Percentiles rank a stretch among this genome's conserved stretches.
phyloP scores from a whole-genome alignment of 2,329 filamentous ascomycete genomes.

The Claviceps pazoutovae region DNA sequence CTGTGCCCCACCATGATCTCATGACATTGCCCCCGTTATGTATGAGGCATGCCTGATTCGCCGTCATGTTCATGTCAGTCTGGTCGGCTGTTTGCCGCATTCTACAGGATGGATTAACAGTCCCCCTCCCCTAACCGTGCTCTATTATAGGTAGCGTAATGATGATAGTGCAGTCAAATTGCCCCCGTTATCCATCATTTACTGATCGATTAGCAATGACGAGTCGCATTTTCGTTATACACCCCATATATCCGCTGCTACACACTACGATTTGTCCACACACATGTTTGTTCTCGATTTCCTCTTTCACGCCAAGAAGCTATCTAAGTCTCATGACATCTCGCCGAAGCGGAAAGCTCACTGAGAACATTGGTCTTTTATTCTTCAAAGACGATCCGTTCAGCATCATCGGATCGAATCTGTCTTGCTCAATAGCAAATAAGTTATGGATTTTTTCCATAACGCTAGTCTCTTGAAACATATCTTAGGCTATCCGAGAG shows the following conservation, averaged over 20 bases:
- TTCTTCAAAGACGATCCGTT: not conserved
- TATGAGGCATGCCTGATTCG: no score
- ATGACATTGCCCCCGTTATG: not conserved
- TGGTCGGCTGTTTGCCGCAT: not conserved
- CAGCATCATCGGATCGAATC: not conserved
- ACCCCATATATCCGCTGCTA: not conserved
- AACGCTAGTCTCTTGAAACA: not conserved
- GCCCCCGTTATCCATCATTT: not conserved
- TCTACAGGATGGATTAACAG: not conserved
- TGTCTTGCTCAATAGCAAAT: not conserved
- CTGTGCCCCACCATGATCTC: not conserved
- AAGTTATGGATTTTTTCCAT: not conserved
- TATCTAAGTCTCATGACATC: not conserved
- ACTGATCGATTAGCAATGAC: not conserved
- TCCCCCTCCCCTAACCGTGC: no score
- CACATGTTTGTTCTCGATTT: no score
- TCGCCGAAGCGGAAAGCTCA: not conserved
- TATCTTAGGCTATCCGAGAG: not conserved
- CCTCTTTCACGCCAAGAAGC: not conserved
- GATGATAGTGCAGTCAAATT: not conserved
- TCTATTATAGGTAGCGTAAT: no score
- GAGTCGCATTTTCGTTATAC: not conserved
- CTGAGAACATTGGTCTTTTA: not conserved
- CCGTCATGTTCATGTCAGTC: not conserved
- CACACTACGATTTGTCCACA: not conserved